phyloP scores from a whole-genome alignment of 1,284 basidiomycete species.

The Leccinum angustisporum region DNA sequence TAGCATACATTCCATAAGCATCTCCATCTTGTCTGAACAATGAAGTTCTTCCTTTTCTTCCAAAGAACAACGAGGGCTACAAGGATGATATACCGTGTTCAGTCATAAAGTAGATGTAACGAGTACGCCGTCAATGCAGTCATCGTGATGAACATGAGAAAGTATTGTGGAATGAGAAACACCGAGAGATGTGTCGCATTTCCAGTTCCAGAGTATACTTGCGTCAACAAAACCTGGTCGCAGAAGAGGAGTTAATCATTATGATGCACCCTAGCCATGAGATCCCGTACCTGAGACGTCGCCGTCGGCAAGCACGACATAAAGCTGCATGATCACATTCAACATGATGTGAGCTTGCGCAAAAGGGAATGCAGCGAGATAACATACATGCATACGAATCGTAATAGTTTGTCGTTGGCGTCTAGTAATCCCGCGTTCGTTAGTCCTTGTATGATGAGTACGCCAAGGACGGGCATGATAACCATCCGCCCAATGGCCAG shows the following conservation, averaged over 20 bases:
- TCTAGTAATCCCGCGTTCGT: constrained; percentile 50
- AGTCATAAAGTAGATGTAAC: constrained; percentile 49
- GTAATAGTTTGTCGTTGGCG: constrained; percentile 57
- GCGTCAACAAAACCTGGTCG: constrained; percentile 57
- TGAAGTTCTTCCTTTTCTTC: not conserved
- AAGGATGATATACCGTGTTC: not conserved
- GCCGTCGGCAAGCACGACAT: constrained; percentile 66
- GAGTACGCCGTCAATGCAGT: constrained; percentile 58
- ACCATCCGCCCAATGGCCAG: constrained; percentile 67
- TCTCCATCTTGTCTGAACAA: not conserved
- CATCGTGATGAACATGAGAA: constrained; percentile 64
- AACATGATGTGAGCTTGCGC: not conserved
- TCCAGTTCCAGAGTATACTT: constrained; percentile 67
- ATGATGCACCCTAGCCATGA: not conserved
- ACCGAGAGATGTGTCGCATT: constrained; percentile 58
- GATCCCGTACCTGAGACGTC: constrained; percentile 50
- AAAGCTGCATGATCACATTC: constrained; percentile 42
- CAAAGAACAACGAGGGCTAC: not conserved
- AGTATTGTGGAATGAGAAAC: constrained; percentile 67
- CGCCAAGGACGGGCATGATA: constrained; percentile 68
- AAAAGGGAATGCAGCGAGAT: not conserved
- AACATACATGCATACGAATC: constrained; percentile 71
- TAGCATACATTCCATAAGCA: not conserved
- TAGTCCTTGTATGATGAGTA: constrained; percentile 59
- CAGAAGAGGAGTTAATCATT: not conserved